Evolutionary conservation across 176 grass and related monocot species (phyloP).

Genomic region (Zea luxurians): DNA sequence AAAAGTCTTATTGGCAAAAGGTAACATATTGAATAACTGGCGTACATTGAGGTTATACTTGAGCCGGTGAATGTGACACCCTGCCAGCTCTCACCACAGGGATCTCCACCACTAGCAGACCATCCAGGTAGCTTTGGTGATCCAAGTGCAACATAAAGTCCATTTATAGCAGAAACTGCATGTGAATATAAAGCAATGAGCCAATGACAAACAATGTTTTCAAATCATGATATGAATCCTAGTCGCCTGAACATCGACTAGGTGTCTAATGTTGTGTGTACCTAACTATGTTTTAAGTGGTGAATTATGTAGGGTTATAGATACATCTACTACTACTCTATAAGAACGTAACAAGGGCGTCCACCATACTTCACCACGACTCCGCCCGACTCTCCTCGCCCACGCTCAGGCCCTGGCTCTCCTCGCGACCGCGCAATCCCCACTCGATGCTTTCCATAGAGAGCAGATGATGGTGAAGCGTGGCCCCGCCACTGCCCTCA

Average conservation of each 20-base stretch:
- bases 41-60: constrained; percentile 80
- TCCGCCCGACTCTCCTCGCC: too few relatives aligned
- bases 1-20: constrained; percentile 30
- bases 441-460: too few relatives aligned
- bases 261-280: background rate
- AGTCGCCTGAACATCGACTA: background rate
- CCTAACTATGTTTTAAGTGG: too few relatives aligned
- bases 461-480: too few relatives aligned
- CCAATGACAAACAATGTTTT: background rate
- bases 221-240: background rate
- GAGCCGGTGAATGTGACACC: constrained; percentile 71
- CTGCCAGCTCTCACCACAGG: constrained; percentile 84
- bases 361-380: too few relatives aligned
- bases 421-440: too few relatives aligned
- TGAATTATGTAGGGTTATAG: too few relatives aligned
- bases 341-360: too few relatives aligned
- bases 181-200: background rate
- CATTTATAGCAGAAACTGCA: constrained; percentile 94
- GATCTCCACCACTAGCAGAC: constrained; percentile 73
- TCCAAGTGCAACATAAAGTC: constrained; percentile 63
- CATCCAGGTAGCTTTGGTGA: constrained; percentile 78
- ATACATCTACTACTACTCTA: too few relatives aligned
- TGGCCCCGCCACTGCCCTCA: too few relatives aligned
- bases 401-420: too few relatives aligned
- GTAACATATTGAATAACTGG: constrained; percentile 41